Evolutionary conservation across 768 basidiomycete species (phyloP), one percentile per base, ranked within the genome.

Genomic region (Leucocoprinus birnbaumii): DNA sequence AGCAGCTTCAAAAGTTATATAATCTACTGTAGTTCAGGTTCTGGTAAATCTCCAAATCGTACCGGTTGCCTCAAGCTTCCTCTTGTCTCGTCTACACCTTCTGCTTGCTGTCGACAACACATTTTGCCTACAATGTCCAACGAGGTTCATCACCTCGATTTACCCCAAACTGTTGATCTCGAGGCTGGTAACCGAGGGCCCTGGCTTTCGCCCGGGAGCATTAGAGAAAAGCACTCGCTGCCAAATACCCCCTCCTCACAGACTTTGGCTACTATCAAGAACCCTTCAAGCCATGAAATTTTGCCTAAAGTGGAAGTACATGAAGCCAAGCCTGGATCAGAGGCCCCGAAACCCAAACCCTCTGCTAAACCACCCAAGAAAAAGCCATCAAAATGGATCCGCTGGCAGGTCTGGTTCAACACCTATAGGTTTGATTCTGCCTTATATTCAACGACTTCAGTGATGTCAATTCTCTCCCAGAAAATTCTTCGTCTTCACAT

Each of bases 331-430:
- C 65, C 68, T 43, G 69, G 70, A 46, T 61, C 53, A 54, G 64
- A 65, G 9, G 35, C n/a, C 27, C 56, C 65, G 24, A 66, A 75
- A 16, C 65, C 73, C 45, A 74, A 77, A 62, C 72, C 77, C 7
- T 55, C 68, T n/a, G 60, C 65, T 24, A 75, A 77, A 44, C 63
- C 74, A 31, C 16, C 52, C 3, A 85, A 81, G 74, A 78, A 76
- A 66, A 79, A 82, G 63, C 76, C 76, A 25, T 81, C 86, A 1
- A 80, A 74, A 55, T 85, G 83, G 74, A 77, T 85, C 35, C 66
- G 75, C 46, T 83, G 78, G 72, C 75, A 68, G 43, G 67, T 88
- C 38, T 89, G 87, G 86, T 89, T 84, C 69, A 86, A 89, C 61
- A 83, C 80, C 0, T 89, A 89, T 67, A 73, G 85, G 86, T 85